phyloP scores from a whole-genome alignment of 441 rosid species.

The Raphanus hybrid region DNA sequence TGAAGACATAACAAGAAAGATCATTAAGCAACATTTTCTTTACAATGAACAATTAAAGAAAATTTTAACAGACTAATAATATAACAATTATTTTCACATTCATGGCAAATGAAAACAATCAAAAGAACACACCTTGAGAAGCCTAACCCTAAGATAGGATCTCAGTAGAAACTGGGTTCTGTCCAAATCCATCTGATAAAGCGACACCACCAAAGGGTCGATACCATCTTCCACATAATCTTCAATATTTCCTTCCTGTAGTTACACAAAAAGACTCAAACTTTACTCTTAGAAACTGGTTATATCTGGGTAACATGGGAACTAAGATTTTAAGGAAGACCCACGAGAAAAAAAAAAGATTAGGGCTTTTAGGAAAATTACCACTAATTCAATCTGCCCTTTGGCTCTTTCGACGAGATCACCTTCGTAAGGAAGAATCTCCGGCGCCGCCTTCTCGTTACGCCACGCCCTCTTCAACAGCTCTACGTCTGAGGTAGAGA shows the following conservation, averaged over 20 bases:
- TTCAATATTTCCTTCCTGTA: constrained; percentile 79
- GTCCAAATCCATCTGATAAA: constrained; percentile 89
- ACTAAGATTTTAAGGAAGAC: background rate
- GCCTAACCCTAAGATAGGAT: constrained; percentile 85
- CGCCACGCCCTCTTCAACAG: constrained; percentile 66
- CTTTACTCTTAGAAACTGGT: too few species aligned
- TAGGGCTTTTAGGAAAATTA: constrained; percentile 33
- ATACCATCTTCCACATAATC: constrained; percentile 50
- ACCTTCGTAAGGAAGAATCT: constrained; percentile 60
- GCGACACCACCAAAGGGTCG: constrained; percentile 77
- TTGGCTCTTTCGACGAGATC: constrained; percentile 60
- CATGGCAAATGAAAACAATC: background rate
- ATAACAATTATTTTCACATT: background rate
- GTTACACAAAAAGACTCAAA: background rate
- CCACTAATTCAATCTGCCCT: constrained; percentile 67
- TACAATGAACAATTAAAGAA: too few species aligned
- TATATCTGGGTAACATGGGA: background rate
- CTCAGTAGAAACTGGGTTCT: constrained; percentile 79
- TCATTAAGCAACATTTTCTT: background rate
- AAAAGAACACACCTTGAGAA: constrained; percentile 62
- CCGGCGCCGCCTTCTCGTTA: constrained; percentile 79
- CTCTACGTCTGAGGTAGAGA: constrained; percentile 65
- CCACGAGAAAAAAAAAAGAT: background rate
- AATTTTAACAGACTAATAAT: too few species aligned
- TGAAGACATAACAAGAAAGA: constrained; percentile 23